These are phyloP conservation scores for Pythium brachiatum DNA, from an alignment of 352 stramenopile species.

Conservation along the genomic window DNA sequence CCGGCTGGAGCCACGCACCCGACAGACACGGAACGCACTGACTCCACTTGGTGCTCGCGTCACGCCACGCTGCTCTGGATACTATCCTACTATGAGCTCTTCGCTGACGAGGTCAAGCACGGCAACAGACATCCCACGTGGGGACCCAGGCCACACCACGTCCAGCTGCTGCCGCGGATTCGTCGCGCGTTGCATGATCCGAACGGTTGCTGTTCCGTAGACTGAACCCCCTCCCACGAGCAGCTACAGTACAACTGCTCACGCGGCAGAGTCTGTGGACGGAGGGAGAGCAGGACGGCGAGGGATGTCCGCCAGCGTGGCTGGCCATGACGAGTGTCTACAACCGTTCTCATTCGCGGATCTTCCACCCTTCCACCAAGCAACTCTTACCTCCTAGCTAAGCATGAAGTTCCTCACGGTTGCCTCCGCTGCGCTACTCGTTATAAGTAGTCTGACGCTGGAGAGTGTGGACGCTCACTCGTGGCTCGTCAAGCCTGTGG, in stretches of 20 bases:
- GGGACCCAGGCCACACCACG: background rate
- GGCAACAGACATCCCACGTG: background rate
- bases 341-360: background rate
- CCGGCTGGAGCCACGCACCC: background rate
- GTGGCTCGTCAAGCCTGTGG: conserved; percentile 43
- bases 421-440: background rate
- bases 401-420: conserved; percentile 3
- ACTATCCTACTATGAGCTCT: background rate
- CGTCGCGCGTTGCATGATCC: background rate
- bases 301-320: no score
- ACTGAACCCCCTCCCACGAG: background rate
- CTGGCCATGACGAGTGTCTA: no score
- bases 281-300: no score
- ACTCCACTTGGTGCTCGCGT: background rate
- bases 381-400: background rate
- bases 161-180: background rate
- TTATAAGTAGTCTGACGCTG: background rate
- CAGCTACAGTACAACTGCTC: background rate
- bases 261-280: no score
- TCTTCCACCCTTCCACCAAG: background rate
- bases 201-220: background rate
- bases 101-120: background rate
- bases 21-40: background rate
- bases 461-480: conserved; percentile 34
- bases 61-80: background rate